Evolutionary conservation across 352 stramenopile species (phyloP).

Genomic region (Phytopythium oedochilum): DNA sequence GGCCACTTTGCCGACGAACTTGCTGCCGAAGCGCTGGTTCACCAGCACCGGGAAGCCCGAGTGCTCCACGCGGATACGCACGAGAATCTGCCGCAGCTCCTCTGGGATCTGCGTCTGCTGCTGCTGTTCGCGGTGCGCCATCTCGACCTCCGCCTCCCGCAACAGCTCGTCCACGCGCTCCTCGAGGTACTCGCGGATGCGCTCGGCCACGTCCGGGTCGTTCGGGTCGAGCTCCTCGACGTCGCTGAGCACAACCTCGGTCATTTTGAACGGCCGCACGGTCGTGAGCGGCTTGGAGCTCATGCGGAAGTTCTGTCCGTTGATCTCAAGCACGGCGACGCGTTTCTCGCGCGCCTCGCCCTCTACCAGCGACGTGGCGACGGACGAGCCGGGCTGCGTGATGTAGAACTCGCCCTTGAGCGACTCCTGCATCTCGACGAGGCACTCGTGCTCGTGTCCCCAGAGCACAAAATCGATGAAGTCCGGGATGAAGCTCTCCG

Average conservation of each 20-base stretch:
- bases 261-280: slow-evolving; percentile 93
- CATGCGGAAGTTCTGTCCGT: slow-evolving; percentile 88
- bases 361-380: slow-evolving; percentile 94
- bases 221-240: slow-evolving; percentile 89
- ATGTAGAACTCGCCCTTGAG: slow-evolving; percentile 96
- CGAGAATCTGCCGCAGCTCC: slow-evolving; percentile 59
- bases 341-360: slow-evolving; percentile 86
- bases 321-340: slow-evolving; percentile 87
- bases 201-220: slow-evolving; percentile 78
- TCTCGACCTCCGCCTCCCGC: slow-evolving; percentile 46
- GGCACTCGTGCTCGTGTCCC: slow-evolving; percentile 98
- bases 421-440: slow-evolving; percentile 92
- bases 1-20: slow-evolving; percentile 81
- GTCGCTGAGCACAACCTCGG: slow-evolving; percentile 85
- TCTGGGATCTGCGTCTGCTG: slow-evolving; percentile 13
- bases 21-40: slow-evolving; percentile 84
- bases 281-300: slow-evolving; percentile 77
- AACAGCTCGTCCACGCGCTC: slow-evolving; percentile 65
- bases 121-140: slow-evolving; percentile 16
- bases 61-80: slow-evolving; percentile 86
- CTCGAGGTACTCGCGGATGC: slow-evolving; percentile 65
- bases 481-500: slow-evolving; percentile 97
- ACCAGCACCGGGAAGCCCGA: slow-evolving; percentile 85
- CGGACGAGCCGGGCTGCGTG: slow-evolving; percentile 94
- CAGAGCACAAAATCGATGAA: slow-evolving; percentile 98